Evolutionary conservation across 1,284 basidiomycete species (phyloP).

Genomic region (Anthracocystis panici-leucophaei): DNA sequence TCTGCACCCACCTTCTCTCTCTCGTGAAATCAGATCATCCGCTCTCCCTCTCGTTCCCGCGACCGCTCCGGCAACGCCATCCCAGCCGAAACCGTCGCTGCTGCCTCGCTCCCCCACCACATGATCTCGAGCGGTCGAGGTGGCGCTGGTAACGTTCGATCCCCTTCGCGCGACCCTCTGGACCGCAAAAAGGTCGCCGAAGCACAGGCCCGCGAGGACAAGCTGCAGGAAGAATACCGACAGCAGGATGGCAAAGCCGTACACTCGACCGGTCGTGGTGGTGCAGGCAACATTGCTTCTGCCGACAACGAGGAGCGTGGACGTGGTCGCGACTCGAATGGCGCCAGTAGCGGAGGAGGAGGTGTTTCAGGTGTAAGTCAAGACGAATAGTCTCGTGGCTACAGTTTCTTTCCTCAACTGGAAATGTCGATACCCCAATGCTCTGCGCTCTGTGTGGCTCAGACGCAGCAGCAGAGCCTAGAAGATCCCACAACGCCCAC

Average conservation of each 20-base stretch:
- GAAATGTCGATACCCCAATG: constrained; percentile 7
- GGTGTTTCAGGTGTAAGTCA: constrained; percentile 49
- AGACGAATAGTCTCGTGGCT: not conserved
- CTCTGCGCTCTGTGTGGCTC: not conserved
- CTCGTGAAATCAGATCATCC: constrained; percentile 43
- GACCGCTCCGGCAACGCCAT: constrained; percentile 45
- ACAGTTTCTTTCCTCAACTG: not conserved
- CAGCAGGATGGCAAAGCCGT: constrained; percentile 69
- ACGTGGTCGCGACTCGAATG: constrained; percentile 35
- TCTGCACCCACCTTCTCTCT: not conserved
- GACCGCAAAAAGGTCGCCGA: constrained; percentile 66
- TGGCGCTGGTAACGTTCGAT: constrained; percentile 81
- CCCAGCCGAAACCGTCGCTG: constrained; percentile 21
- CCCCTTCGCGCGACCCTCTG: constrained; percentile 76
- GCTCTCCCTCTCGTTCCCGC: constrained; percentile 51
- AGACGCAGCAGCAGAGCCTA: not conserved
- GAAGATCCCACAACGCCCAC: not conserved
- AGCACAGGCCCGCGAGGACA: constrained; percentile 45
- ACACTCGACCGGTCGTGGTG: constrained; percentile 79
- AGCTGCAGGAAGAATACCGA: constrained; percentile 70
- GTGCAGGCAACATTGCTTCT: constrained; percentile 75
- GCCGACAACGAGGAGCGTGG: constrained; percentile 47
- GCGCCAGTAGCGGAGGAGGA: constrained; percentile 19
- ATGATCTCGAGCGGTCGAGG: constrained; percentile 77
- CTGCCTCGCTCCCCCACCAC: constrained; percentile 40